Conservation (phyloP, 192 early-diverging fungal genomes). For the Entomortierella beljakovae region DNA sequence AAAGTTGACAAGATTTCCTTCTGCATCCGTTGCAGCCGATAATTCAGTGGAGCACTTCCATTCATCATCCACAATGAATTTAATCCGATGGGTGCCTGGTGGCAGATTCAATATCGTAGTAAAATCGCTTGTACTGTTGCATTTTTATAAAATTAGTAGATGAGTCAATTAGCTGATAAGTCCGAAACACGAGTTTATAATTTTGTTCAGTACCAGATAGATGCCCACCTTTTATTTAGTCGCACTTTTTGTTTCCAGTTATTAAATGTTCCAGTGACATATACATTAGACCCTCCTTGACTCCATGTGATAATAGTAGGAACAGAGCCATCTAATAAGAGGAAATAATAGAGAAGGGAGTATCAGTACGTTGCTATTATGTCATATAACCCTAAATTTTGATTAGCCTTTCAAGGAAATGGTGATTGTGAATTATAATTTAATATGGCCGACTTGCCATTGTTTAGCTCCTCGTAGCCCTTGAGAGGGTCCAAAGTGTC, state of each 20-base stretch:
- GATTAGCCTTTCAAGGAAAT: no score
- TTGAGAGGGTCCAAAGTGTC: slow-evolving; percentile 42
- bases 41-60: slow-evolving; percentile 96
- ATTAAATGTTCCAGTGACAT: slow-evolving; percentile 97
- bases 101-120: slow-evolving; percentile 87
- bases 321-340: slow-evolving; percentile 57
- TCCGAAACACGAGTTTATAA: no score
- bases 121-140: slow-evolving; percentile 76
- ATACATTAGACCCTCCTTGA: slow-evolving; percentile 85
- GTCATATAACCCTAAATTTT: no score
- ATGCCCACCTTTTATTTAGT: slow-evolving; percentile 67
- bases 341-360: no score
- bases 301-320: slow-evolving; percentile 94
- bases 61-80: slow-evolving; percentile 98
- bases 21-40: slow-evolving; percentile 90
- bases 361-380: no score
- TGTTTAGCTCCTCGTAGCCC: slow-evolving; percentile 24
- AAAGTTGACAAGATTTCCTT: slow-evolving; percentile 97
- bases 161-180: neutral
- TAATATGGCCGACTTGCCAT: slow-evolving; percentile 20
- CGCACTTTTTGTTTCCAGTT: slow-evolving; percentile 96
- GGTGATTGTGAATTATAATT: neutral
- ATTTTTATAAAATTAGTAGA: no score
- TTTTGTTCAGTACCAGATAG: neutral
- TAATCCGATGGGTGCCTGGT: slow-evolving; percentile 94